Evolutionary conservation across 2,329 filamentous ascomycete genomes (phyloP).

Genomic region (Sporothrix pseudoabietina): DNA sequence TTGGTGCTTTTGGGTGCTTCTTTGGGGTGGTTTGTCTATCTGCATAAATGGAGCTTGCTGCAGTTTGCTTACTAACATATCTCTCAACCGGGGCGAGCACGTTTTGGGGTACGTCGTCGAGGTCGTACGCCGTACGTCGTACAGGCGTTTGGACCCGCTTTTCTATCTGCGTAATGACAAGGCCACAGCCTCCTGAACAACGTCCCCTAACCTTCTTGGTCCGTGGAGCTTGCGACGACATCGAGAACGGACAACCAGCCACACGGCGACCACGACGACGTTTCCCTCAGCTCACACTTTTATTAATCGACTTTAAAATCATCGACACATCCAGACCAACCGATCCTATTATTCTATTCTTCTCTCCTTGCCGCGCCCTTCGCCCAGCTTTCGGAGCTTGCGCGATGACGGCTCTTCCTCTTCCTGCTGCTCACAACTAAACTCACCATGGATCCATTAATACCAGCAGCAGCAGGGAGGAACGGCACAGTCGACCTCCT

Average conservation of each 20-base stretch:
- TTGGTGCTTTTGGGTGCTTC: neutral
- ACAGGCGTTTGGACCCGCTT: neutral
- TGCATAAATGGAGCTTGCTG: neutral
- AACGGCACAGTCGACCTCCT: constrained; percentile 51
- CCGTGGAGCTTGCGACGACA: neutral
- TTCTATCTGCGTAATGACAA: constrained; percentile 1
- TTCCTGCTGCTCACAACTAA: constrained; percentile 13
- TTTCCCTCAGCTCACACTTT: neutral
- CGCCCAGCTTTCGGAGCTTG: constrained; percentile 15
- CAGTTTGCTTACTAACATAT: neutral
- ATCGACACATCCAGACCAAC: neutral
- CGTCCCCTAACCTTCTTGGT: neutral
- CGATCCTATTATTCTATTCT: too few species aligned
- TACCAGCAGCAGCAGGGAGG: constrained; percentile 27
- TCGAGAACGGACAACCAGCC: neutral
- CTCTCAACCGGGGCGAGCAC: neutral
- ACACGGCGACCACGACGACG: neutral
- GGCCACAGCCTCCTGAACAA: constrained; percentile 19
- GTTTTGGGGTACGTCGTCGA: neutral
- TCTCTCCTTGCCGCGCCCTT: neutral
- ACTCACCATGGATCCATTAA: constrained; percentile 29
- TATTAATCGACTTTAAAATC: neutral
- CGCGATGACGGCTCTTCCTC: constrained; percentile 29
- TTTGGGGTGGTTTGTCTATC: neutral
- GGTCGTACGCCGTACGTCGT: too few species aligned